A percentile compares a stretch with the other conserved stretches of the same genome.
phyloP scores from a whole-genome alignment of 495 filamentous ascomycete species.

The Aspergillus wentii region DNA sequence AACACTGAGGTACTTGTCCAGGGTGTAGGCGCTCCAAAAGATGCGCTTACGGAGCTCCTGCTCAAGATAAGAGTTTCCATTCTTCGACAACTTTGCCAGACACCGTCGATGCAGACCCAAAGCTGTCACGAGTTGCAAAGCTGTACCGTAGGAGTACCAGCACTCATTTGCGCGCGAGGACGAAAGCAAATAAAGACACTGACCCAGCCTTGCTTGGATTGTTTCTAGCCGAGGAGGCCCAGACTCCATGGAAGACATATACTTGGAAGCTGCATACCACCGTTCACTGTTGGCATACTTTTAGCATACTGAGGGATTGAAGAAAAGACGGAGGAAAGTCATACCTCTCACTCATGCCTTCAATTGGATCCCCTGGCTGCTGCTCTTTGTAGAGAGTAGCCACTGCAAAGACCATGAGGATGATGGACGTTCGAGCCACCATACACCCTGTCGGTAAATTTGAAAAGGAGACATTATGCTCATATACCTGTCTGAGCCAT shows the following conservation, averaged over 20 bases:
- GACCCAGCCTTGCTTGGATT: conserved; percentile 38
- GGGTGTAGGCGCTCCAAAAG: conserved; percentile 52
- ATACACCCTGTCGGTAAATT: conserved; percentile 32
- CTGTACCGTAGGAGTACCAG: conserved; percentile 45
- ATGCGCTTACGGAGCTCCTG: conserved; percentile 45
- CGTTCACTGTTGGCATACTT: conserved; percentile 21
- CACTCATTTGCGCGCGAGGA: conserved; percentile 46
- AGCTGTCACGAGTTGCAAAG: conserved; percentile 41
- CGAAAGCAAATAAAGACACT: conserved; percentile 40
- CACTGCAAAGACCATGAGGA: conserved; percentile 42
- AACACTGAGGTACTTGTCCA: conserved; percentile 55
- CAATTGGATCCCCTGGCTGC: conserved; percentile 12
- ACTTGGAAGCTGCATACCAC: conserved; percentile 40
- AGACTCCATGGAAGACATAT: conserved; percentile 36
- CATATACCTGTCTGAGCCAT: conserved; percentile 37
- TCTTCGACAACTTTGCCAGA: conserved; percentile 25
- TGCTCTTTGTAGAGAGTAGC: conserved; percentile 32
- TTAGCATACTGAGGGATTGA: not conserved
- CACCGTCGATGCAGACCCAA: conserved; percentile 38
- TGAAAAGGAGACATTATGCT: conserved; percentile 25
- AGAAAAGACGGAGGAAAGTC: conserved; percentile 1
- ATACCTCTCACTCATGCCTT: conserved; percentile 27
- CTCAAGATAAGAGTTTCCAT: conserved; percentile 29
- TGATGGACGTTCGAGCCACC: conserved; percentile 38
- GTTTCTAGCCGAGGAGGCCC: conserved; percentile 41